Percentiles rank a stretch among this genome's conserved stretches.
These are phyloP conservation scores for Polysphondylium violaceum DNA, from an alignment of 78 protist genomes.

Conservation along the genomic window DNA sequence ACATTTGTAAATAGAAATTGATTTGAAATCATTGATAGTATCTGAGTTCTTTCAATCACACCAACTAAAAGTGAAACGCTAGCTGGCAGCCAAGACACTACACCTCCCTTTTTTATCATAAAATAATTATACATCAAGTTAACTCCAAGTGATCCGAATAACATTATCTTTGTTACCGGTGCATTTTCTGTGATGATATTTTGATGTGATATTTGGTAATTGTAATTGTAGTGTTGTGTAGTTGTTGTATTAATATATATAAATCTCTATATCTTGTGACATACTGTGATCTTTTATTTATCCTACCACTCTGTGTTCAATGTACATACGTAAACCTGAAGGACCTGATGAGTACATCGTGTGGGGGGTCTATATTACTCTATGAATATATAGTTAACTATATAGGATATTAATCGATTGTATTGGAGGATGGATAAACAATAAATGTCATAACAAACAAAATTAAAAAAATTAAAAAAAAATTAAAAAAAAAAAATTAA, in stretches of 20 bases:
- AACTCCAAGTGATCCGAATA: constrained; percentile 9
- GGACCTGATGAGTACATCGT: constrained; percentile 52
- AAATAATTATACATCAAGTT: neutral
- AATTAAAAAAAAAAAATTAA: neutral
- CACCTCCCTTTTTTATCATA: neutral
- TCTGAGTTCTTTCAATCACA: neutral
- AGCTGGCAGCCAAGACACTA: no score
- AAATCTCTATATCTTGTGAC: no score
- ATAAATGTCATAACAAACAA: neutral
- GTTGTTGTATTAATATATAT: no score
- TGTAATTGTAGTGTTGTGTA: neutral
- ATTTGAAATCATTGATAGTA: neutral
- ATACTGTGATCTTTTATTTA: no score
- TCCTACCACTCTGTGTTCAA: no score
- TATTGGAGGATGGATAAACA: neutral
- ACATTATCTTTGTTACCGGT: constrained; percentile 50
- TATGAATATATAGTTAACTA: neutral
- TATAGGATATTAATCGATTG: neutral
- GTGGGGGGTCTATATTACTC: neutral
- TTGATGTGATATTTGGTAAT: neutral
- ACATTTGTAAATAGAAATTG: constrained; percentile 21
- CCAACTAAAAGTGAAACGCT: neutral
- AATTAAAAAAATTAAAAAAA: neutral
- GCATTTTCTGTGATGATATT: constrained; percentile 58
- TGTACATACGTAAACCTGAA: constrained; percentile 49